Conservation (phyloP, 495 filamentous ascomycete species). For the Letharia columbiana region DNA sequence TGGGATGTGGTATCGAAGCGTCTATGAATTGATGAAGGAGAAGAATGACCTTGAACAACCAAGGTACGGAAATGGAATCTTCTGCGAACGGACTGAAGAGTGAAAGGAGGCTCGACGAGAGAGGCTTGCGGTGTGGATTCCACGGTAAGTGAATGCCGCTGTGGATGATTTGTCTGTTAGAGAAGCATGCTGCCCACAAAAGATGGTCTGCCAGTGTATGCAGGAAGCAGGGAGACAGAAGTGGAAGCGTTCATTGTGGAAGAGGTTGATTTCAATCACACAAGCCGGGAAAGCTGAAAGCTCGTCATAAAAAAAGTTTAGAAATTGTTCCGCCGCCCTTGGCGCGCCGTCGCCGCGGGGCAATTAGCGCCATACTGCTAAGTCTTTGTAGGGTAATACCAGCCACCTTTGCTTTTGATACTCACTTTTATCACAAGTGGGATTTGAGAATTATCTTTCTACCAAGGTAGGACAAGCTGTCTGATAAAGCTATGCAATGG, state of each 20-base stretch:
- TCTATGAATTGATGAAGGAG: not conserved
- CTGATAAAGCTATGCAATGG: not conserved
- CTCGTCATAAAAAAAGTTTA: conserved; percentile 6
- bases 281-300: not conserved
- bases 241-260: not conserved
- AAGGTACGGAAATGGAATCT: not conserved
- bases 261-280: not conserved
- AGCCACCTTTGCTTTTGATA: too few relatives aligned
- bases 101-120: not conserved
- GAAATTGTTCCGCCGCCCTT: not conserved
- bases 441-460: too few relatives aligned
- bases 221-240: conserved; percentile 1
- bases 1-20: not conserved
- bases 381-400: too few relatives aligned
- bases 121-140: conserved; percentile 1
- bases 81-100: not conserved
- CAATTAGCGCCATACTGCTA: not conserved
- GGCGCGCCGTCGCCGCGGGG: not conserved
- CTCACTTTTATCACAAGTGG: too few relatives aligned
- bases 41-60: not conserved
- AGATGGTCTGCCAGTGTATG: conserved; percentile 9
- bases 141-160: not conserved
- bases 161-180: conserved; percentile 35
- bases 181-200: conserved; percentile 34
- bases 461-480: not conserved